Conservation (phyloP, 2,329 filamentous ascomycete species). For the Cladophialophora exuberans region DNA sequence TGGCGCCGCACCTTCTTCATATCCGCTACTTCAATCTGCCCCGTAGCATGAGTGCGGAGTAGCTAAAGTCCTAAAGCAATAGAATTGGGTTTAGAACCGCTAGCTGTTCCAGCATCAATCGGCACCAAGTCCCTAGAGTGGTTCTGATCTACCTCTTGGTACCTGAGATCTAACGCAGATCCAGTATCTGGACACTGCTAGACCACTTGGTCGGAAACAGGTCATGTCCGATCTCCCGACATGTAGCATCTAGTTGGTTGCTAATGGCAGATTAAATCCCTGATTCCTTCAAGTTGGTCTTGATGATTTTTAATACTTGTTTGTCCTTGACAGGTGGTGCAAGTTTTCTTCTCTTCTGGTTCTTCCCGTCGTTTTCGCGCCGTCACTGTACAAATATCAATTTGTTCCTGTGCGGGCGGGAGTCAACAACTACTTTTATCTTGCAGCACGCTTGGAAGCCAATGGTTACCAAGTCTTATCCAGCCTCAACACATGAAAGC, state of each 20-base stretch:
- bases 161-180: conserved; percentile 2
- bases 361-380: background rate
- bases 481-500: no score
- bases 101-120: background rate
- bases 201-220: conserved; percentile 5
- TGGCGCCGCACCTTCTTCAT: conserved; percentile 2
- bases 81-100: conserved; percentile 1
- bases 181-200: background rate
- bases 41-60: background rate
- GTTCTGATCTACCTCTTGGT: conserved; percentile 7
- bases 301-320: no score
- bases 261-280: background rate
- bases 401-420: background rate
- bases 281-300: background rate
- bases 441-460: no score
- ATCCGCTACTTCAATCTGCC: conserved; percentile 2
- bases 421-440: no score
- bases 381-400: background rate
- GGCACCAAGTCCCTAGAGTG: conserved; percentile 2
- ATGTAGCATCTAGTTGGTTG: background rate
- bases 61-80: conserved; percentile 9
- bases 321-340: no score
- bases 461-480: no score
- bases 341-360: conserved; percentile 3
- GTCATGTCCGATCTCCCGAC: conserved; percentile 22